Evolutionary conservation across 805 yeast species (phyloP).

Genomic region (Clavispora phyllophila): DNA sequence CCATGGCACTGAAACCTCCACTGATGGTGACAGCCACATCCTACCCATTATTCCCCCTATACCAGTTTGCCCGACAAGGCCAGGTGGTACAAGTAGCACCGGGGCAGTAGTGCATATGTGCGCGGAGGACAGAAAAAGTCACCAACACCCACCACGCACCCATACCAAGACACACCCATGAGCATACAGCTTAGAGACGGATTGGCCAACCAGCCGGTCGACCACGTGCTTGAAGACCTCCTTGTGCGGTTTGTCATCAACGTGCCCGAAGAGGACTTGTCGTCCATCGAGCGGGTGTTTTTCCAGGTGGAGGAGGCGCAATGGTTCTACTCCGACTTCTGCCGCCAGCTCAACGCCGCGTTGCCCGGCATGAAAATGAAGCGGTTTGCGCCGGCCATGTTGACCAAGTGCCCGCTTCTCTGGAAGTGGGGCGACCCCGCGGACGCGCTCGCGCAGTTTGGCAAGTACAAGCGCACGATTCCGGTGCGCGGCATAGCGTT

Average conservation of each 20-base stretch:
- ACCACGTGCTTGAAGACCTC: conserved; percentile 76
- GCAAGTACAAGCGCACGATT: conserved; percentile 78
- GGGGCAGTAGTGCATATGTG: too few relatives aligned
- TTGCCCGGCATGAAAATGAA: conserved; percentile 78
- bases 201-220: conserved; percentile 61
- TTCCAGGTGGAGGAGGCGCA: conserved; percentile 98
- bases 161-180: conserved; percentile 30
- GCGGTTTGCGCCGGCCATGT: conserved; percentile 61
- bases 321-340: conserved; percentile 91
- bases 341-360: conserved; percentile 63
- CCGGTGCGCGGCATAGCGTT: conserved; percentile 97
- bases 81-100: too few relatives aligned
- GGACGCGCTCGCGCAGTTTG: conserved; percentile 73
- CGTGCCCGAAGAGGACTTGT: conserved; percentile 86
- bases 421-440: conserved; percentile 86
- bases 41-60: too few relatives aligned
- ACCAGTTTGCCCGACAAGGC: too few relatives aligned
- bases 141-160: background rate
- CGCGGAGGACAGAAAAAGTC: background rate
- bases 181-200: conserved; percentile 53
- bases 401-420: conserved; percentile 65
- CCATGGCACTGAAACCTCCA: too few relatives aligned
- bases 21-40: too few relatives aligned
- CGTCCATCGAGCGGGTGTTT: conserved; percentile 72
- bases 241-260: conserved; percentile 86